phyloP scores from a whole-genome alignment of 2,329 filamentous ascomycete genomes.

The Trichoderma atroviride region DNA sequence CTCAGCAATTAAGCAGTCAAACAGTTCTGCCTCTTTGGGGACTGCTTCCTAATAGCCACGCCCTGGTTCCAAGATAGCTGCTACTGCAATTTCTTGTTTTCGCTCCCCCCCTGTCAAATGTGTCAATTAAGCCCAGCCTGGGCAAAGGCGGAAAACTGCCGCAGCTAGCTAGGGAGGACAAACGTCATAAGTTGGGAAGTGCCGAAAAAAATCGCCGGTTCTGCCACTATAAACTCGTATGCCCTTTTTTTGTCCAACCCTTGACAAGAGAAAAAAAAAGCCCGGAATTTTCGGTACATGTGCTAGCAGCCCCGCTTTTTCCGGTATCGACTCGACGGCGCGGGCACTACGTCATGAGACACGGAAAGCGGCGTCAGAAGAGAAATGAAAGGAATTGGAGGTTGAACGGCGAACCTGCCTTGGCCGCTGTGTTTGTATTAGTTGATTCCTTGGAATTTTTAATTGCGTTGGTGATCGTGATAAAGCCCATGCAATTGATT shows the following conservation, averaged over 20 bases:
- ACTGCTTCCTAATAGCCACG: not conserved
- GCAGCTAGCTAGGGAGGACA: not conserved
- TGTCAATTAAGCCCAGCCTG: not conserved
- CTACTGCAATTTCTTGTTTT: not conserved
- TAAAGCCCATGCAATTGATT: not conserved
- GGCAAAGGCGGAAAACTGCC: not conserved
- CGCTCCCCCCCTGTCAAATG: not conserved
- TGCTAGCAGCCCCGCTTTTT: constrained; percentile 14
- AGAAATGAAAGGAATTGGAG: not conserved
- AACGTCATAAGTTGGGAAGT: constrained; percentile 23
- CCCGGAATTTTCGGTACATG: constrained; percentile 21
- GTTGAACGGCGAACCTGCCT: not conserved
- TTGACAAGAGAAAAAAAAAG: no score
- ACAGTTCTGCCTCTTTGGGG: not conserved
- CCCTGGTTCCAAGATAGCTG: not conserved
- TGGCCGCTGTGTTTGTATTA: not conserved
- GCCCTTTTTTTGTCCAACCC: not conserved
- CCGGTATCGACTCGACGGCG: constrained; percentile 11
- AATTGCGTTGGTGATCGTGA: not conserved
- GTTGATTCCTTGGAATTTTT: not conserved
- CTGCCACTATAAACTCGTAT: not conserved
- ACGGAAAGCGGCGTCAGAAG: not conserved
- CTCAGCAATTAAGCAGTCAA: not conserved
- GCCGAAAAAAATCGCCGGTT: constrained; percentile 8
- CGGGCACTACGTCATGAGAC: constrained; percentile 17